Evolutionary conservation across 208 protist genomes (phyloP).

Genomic region (Leishmania mexicana): DNA sequence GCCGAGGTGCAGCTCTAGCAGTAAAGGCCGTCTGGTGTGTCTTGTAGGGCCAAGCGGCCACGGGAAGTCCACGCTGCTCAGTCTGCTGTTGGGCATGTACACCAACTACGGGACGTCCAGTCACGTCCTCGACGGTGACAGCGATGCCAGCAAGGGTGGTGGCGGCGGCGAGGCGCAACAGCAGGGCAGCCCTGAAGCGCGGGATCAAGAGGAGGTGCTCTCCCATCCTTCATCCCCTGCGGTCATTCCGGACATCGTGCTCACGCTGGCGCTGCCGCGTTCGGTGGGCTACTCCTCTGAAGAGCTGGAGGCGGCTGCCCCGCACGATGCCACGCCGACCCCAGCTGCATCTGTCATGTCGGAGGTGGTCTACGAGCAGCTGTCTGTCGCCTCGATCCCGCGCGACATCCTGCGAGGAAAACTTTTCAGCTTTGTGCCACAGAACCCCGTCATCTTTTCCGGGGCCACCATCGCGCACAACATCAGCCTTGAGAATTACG

Average conservation of each 20-base stretch:
- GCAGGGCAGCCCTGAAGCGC: neutral
- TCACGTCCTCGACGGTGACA: neutral
- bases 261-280: conserved; percentile 23
- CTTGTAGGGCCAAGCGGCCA: conserved; percentile 65
- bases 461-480: conserved; percentile 84
- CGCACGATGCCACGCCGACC: neutral
- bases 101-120: conserved; percentile 21
- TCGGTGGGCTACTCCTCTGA: neutral
- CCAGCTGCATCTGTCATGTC: neutral
- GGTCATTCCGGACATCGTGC: conserved; percentile 7
- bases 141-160: neutral
- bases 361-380: conserved; percentile 16
- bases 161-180: neutral
- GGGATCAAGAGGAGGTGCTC: neutral
- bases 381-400: conserved; percentile 42
- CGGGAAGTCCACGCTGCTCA: conserved; percentile 82
- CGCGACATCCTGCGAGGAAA: conserved; percentile 41
- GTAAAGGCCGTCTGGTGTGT: conserved; percentile 56
- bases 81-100: conserved; percentile 72
- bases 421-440: conserved; percentile 77
- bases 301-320: neutral
- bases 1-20: neutral
- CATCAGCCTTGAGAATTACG: conserved; percentile 60
- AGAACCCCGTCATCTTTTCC: conserved; percentile 63
- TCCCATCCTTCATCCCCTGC: neutral